Evolutionary conservation across 768 basidiomycete genomes (phyloP), one percentile per base, ranked within the genome.

Genomic region (Chalciporus piperatus): DNA sequence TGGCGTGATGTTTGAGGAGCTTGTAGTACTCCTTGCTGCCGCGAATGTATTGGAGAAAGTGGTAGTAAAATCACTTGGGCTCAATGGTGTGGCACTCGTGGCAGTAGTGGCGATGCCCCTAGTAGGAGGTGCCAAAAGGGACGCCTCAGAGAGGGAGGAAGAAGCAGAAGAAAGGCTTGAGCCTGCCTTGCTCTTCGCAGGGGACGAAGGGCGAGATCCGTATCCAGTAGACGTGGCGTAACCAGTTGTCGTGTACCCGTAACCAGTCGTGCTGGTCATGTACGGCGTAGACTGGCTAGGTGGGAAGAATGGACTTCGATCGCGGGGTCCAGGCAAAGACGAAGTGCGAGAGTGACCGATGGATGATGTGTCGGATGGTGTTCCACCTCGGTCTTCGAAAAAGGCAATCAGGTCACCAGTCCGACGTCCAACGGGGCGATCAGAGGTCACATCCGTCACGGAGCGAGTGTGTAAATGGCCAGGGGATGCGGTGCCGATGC

Each of bases 331-430:
- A 2, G 80, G 81, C 35, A 75, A 70, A 4, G 87, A 87, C 0
- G 79, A 63, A 0, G 77, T 71, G 28, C 87, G 76, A 7, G 76
- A 66, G 58, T 85, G 85, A n/a, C 74, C 65, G 3, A n/a, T n/a
- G 20, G 64, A 69, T 14, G 67, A 59, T 5, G 52, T 52, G 2
- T 72, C 63, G 2, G 73, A 70, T 19, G 74, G 74, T 27, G 70
- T 68, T 16, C 66, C 71, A 8, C 78, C 72, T 50, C 72, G 75
- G 52, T 79, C 76, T 55, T 84, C 89, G 52, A 90, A 92, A 25
- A 85, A 81, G 0, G 89, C 87, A 35, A 87, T 86, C 44, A 92
- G 77, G 48, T 87, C 83, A 13, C 76, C 85, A 0, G 87, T 76
- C 14, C 85, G 80, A 32, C 83, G 65, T n/a, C 70, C 69, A 23